Conservation (phyloP, 1,284 basidiomycete species). For the Cutaneotrichosporon spelunceum region DNA sequence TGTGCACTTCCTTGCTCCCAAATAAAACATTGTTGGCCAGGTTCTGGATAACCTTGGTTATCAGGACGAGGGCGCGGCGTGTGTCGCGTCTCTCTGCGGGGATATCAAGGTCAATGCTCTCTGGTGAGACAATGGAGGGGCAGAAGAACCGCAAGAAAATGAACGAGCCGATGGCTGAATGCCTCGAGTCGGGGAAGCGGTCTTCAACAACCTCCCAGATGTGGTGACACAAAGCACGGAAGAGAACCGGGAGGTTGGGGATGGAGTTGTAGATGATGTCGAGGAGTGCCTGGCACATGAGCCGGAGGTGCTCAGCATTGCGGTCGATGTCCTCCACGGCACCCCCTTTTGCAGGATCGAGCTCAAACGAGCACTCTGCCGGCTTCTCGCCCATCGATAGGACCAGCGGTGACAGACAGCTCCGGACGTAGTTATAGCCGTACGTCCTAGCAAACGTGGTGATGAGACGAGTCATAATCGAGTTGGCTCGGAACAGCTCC, state of each 20-base stretch:
- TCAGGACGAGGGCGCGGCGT: constrained; percentile 73
- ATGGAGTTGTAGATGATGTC: constrained; percentile 70
- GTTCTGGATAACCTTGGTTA: constrained; percentile 88
- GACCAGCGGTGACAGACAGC: constrained; percentile 70
- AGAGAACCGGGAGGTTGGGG: constrained; percentile 70
- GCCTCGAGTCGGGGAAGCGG: constrained; percentile 77
- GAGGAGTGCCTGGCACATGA: constrained; percentile 72
- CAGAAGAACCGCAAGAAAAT: constrained; percentile 73
- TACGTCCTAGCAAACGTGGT: constrained; percentile 80
- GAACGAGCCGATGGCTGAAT: constrained; percentile 83
- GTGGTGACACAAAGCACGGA: constrained; percentile 81
- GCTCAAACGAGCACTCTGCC: constrained; percentile 69
- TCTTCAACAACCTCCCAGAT: constrained; percentile 75
- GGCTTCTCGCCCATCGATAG: constrained; percentile 70
- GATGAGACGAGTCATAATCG: constrained; percentile 75
- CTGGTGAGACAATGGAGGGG: constrained; percentile 81
- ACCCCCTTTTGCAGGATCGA: constrained; percentile 66
- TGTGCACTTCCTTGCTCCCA: constrained; percentile 75
- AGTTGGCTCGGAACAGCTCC: constrained; percentile 78
- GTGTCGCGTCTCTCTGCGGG: constrained; percentile 62
- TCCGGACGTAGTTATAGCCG: constrained; percentile 81
- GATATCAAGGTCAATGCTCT: constrained; percentile 74
- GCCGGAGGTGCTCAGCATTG: constrained; percentile 69
- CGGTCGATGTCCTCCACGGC: constrained; percentile 62
- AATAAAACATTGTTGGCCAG: constrained; percentile 89